Evolutionary conservation across 2,329 filamentous ascomycete species (phyloP).

Genomic region (Pseudophaeomoniella oleicola): DNA sequence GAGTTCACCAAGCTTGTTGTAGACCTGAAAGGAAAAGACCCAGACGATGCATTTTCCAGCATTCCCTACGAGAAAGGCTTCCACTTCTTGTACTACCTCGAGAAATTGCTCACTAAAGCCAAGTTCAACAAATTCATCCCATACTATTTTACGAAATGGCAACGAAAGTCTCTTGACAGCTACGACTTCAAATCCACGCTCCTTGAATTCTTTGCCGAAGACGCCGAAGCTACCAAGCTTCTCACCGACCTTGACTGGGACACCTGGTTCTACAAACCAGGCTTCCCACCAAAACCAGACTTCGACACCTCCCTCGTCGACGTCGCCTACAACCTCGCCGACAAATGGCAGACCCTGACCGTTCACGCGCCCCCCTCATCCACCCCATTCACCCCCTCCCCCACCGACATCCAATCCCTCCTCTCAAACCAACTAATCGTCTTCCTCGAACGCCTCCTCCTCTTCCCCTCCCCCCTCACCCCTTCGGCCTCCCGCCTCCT

Average conservation of each 20-base stretch:
- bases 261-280: constrained; percentile 72
- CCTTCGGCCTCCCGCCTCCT: constrained; percentile 54
- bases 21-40: constrained; percentile 77
- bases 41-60: constrained; percentile 86
- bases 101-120: constrained; percentile 68
- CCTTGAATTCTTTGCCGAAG: constrained; percentile 64
- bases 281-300: constrained; percentile 74
- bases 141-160: constrained; percentile 79
- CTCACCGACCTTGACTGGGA: constrained; percentile 74
- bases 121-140: constrained; percentile 93
- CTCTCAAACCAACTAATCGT: constrained; percentile 81
- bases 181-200: constrained; percentile 89
- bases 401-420: constrained; percentile 58
- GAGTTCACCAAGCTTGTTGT: constrained; percentile 87
- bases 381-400: constrained; percentile 41
- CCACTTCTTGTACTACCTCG: constrained; percentile 81
- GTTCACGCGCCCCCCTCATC: constrained; percentile 12
- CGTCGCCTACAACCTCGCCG: constrained; percentile 66
- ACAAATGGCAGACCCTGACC: constrained; percentile 56
- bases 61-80: constrained; percentile 96
- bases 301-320: constrained; percentile 85
- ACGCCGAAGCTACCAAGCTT: constrained; percentile 47
- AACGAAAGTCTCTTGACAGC: constrained; percentile 75
- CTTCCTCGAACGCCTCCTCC: constrained; percentile 68
- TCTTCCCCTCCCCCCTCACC: constrained; percentile 46